Percentiles rank a stretch among this genome's conserved stretches.
phyloP scores from a whole-genome alignment of 768 basidiomycete genomes.

The Collybiopsis luxurians region DNA sequence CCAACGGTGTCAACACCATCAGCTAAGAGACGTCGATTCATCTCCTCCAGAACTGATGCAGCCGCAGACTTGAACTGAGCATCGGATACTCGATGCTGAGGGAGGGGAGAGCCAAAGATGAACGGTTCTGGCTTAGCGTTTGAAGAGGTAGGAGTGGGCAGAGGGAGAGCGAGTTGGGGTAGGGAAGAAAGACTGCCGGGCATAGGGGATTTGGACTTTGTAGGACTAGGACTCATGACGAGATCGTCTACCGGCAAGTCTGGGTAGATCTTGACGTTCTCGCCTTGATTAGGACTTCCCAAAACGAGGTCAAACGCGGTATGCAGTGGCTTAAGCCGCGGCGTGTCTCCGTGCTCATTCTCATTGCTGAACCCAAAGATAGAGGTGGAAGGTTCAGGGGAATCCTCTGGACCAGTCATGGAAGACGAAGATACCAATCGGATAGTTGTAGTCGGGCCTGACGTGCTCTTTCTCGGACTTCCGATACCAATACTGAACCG shows the following conservation, averaged over 20 bases:
- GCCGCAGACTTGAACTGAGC: constrained; percentile 66
- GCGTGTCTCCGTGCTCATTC: constrained; percentile 36
- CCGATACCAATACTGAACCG: constrained; percentile 23
- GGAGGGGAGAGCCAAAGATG: constrained; percentile 75
- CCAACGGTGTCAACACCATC: constrained; percentile 53
- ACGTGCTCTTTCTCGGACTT: constrained; percentile 34
- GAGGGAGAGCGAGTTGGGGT: not conserved
- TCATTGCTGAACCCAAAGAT: not conserved
- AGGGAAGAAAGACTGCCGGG: not conserved
- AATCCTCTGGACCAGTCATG: constrained; percentile 16
- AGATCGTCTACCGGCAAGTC: constrained; percentile 6
- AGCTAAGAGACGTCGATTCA: constrained; percentile 68
- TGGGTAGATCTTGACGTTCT: constrained; percentile 35
- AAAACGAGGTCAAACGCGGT: constrained; percentile 69
- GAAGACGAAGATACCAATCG: constrained; percentile 38
- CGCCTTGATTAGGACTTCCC: constrained; percentile 42
- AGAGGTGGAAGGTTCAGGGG: constrained; percentile 18
- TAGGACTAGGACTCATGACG: not conserved
- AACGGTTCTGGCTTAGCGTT: constrained; percentile 45
- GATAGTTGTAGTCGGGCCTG: constrained; percentile 50
- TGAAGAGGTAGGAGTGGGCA: not conserved
- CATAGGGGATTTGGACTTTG: not conserved
- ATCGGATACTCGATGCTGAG: constrained; percentile 60
- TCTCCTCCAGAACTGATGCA: constrained; percentile 73
- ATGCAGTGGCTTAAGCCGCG: constrained; percentile 61